Percentiles rank a stretch among this genome's conserved stretches.
Evolutionary conservation across 176 grass and related monocot genomes (phyloP).

Genomic region (Bonia amplexicaulis): DNA sequence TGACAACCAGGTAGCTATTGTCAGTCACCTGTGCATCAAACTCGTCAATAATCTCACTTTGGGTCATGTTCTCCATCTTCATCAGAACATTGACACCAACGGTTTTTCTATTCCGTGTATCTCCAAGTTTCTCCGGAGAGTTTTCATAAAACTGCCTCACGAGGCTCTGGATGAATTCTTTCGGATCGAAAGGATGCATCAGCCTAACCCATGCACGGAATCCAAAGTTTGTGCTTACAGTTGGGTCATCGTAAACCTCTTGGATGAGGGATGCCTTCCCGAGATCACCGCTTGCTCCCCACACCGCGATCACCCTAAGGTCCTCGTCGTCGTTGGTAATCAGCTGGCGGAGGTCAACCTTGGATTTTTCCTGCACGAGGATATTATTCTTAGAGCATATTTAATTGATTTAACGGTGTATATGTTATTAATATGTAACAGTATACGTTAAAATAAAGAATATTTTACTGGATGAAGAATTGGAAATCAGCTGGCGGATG

Average conservation of each 20-base stretch:
- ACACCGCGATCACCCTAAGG: slow-evolving; percentile 6
- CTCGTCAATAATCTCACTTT: neutral
- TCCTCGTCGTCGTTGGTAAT: neutral
- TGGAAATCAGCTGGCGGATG: neutral
- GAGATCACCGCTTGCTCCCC: neutral
- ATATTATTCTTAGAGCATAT: too few relatives aligned
- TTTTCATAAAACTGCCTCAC: neutral
- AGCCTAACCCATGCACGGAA: slow-evolving; percentile 19
- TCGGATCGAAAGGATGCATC: neutral
- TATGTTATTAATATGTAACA: too few relatives aligned
- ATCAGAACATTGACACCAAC: neutral
- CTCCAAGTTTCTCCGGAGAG: too few relatives aligned
- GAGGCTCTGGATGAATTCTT: neutral
- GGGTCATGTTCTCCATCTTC: neutral
- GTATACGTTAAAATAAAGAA: too few relatives aligned
- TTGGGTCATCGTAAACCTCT: neutral
- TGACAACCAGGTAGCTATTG: slow-evolving; percentile 2
- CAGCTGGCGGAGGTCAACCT: neutral
- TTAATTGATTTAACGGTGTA: too few relatives aligned
- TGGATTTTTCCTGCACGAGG: neutral
- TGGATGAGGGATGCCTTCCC: neutral
- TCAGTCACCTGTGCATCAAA: neutral
- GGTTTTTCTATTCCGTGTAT: neutral
- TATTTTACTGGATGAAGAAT: too few relatives aligned
- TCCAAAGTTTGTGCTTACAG: neutral